Percentiles rank a stretch among this genome's conserved stretches.
Evolutionary conservation across 805 yeast genomes (phyloP).

Genomic region (Saccharomycopsis synnaedendra): DNA sequence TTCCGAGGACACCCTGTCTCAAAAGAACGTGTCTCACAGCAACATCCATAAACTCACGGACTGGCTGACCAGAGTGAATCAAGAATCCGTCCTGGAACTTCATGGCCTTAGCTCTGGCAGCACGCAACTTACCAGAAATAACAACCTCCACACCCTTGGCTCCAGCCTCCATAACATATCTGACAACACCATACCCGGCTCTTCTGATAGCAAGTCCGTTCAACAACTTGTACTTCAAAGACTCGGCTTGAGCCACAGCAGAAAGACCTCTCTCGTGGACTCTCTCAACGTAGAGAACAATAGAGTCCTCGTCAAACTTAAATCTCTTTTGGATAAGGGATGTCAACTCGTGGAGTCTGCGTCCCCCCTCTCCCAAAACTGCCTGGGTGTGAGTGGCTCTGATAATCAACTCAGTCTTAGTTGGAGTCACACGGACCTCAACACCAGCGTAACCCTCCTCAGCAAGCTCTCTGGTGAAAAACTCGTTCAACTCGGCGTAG

Average conservation of each 20-base stretch:
- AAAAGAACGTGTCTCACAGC: constrained; percentile 99
- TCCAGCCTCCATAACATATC: constrained; percentile 99
- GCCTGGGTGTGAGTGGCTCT: constrained; percentile 98
- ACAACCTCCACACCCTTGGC: constrained; percentile 99
- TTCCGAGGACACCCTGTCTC: constrained; percentile 99
- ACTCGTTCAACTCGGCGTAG: constrained; percentile 99
- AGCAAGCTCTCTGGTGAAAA: constrained; percentile 99
- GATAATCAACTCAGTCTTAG: constrained; percentile 96
- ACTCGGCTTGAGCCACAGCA: constrained; percentile 99
- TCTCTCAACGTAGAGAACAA: constrained; percentile 95
- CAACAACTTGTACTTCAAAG: constrained; percentile 93
- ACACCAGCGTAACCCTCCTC: constrained; percentile 99
- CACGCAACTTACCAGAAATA: constrained; percentile 98
- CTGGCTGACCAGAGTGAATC: constrained; percentile 99
- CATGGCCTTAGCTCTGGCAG: constrained; percentile 99
- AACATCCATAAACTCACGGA: constrained; percentile 93
- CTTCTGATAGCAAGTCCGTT: constrained; percentile 99
- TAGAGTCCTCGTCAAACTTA: constrained; percentile 87
- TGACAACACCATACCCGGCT: constrained; percentile 99
- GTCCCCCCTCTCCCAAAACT: constrained; percentile 99
- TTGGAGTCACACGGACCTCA: constrained; percentile 97
- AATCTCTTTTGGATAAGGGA: constrained; percentile 97
- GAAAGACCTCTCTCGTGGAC: constrained; percentile 99
- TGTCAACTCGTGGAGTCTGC: constrained; percentile 98
- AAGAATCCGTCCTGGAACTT: constrained; percentile 99